phyloP scores from a whole-genome alignment of 2,329 filamentous ascomycete species.

The Eutypella sp. region DNA sequence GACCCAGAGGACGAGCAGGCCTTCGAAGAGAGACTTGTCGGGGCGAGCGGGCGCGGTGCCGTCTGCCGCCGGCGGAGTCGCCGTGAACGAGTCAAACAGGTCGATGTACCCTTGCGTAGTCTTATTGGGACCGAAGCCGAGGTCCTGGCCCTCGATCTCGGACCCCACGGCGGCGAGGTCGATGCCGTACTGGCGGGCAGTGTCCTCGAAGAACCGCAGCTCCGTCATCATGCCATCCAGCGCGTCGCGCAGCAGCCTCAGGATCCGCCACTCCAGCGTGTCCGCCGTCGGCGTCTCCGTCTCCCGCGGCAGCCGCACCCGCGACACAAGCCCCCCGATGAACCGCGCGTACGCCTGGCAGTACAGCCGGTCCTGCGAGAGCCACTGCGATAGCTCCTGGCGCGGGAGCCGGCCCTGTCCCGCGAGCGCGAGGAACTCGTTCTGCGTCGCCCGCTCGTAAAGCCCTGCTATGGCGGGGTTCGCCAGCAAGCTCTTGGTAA shows the following conservation, averaged over 20 bases:
- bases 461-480: constrained; percentile 15
- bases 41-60: constrained; percentile 1
- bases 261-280: constrained; percentile 21
- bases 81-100: constrained; percentile 24
- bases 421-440: constrained; percentile 21
- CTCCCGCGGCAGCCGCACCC: constrained; percentile 18
- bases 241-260: constrained; percentile 21
- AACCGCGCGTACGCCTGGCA: constrained; percentile 27
- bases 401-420: constrained; percentile 22
- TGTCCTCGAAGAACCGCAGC: constrained; percentile 25
- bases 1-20: constrained; percentile 70
- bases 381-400: constrained; percentile 21
- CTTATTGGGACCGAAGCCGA: constrained; percentile 17
- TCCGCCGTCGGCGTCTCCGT: constrained; percentile 5
- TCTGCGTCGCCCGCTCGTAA: constrained; percentile 22
- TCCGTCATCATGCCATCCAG: constrained; percentile 22
- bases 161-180: constrained; percentile 15
- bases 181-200: constrained; percentile 19
- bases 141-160: constrained; percentile 5
- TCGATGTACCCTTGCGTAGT: constrained; percentile 22
- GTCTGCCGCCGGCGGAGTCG: too few relatives aligned
- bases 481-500: constrained; percentile 17
- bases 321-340: constrained; percentile 24
- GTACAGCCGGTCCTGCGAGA: constrained; percentile 28
- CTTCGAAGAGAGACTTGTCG: constrained; percentile 47